phyloP scores from a whole-genome alignment of 768 basidiomycete genomes.

The Leucocoprinus sp. region DNA sequence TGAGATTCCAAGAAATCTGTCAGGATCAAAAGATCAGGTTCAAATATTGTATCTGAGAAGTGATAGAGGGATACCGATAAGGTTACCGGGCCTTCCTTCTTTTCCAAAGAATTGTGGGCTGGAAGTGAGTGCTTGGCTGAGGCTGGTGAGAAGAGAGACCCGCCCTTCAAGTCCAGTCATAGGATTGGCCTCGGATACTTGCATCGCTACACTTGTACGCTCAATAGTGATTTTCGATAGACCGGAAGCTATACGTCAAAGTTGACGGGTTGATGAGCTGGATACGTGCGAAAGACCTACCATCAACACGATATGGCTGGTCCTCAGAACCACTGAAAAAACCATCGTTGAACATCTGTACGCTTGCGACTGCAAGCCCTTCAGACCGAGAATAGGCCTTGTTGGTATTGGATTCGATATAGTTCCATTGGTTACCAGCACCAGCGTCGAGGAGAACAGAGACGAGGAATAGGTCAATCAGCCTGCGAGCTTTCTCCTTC shows the following conservation, averaged over 20 bases:
- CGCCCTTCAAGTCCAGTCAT: slow-evolving; percentile 91
- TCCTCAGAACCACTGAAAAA: slow-evolving; percentile 62
- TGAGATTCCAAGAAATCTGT: slow-evolving; percentile 63
- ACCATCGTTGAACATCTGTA: slow-evolving; percentile 82
- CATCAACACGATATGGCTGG: slow-evolving; percentile 72
- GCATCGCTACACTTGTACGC: slow-evolving; percentile 61
- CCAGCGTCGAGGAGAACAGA: slow-evolving; percentile 94
- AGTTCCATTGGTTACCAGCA: slow-evolving; percentile 79
- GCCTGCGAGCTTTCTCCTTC: slow-evolving; percentile 59
- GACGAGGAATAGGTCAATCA: slow-evolving; percentile 84
- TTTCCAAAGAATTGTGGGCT: slow-evolving; percentile 65
- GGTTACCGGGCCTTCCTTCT: slow-evolving; percentile 71
- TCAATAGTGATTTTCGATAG: slow-evolving; percentile 56
- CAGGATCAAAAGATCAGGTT: background rate
- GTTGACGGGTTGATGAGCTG: background rate
- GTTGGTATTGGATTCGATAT: slow-evolving; percentile 50
- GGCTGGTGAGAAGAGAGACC: slow-evolving; percentile 62
- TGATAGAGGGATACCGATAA: slow-evolving; percentile 50
- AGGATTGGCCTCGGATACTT: slow-evolving; percentile 69
- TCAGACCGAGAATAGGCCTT: slow-evolving; percentile 57
- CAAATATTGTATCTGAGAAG: background rate
- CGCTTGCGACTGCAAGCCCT: slow-evolving; percentile 83
- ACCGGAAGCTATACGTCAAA: slow-evolving; percentile 47
- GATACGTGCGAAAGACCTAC: slow-evolving; percentile 27
- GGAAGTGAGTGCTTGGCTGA: slow-evolving; percentile 60